A percentile compares a stretch with the other conserved stretches of the same genome.
Conservation (phyloP, 805 yeast genomes). For the Sugiyamaella lignohabitans region DNA sequence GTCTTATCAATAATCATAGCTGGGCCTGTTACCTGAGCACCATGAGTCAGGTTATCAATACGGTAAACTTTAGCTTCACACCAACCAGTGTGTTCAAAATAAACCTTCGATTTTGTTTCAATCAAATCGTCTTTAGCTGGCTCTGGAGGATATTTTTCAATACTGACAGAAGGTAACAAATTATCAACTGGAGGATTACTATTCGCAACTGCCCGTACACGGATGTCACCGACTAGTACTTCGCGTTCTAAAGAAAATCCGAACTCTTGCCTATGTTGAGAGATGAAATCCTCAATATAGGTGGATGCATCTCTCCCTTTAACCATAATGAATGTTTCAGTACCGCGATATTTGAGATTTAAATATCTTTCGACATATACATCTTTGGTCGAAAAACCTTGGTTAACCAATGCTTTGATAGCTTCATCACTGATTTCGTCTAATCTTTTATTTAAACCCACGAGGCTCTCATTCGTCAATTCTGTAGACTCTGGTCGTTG, state of each 20-base stretch:
- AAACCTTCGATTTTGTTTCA: conserved; percentile 38
- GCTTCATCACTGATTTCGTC: conserved; percentile 41
- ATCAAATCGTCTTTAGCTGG: background rate
- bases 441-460: conserved; percentile 41
- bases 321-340: conserved; percentile 86
- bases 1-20: conserved; percentile 74
- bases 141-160: conserved; percentile 26
- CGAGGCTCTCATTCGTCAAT: conserved; percentile 31
- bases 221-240: conserved; percentile 61
- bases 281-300: conserved; percentile 40
- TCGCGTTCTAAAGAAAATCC: conserved; percentile 60
- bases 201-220: conserved; percentile 65
- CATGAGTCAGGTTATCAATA: conserved; percentile 47
- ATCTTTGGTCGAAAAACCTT: conserved; percentile 45
- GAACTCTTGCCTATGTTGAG: conserved; percentile 60
- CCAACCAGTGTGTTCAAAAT: conserved; percentile 45
- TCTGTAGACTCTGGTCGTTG: conserved; percentile 62
- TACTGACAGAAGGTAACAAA: conserved; percentile 32
- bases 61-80: conserved; percentile 48
- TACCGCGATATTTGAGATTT: conserved; percentile 77
- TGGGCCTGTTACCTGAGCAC: conserved; percentile 58
- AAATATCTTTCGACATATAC: conserved; percentile 57
- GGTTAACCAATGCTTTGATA: conserved; percentile 36
- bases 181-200: conserved; percentile 31
- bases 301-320: conserved; percentile 11